phyloP scores from a whole-genome alignment of 2,329 filamentous ascomycete species.

The Hymenoscyphus fructigenus region DNA sequence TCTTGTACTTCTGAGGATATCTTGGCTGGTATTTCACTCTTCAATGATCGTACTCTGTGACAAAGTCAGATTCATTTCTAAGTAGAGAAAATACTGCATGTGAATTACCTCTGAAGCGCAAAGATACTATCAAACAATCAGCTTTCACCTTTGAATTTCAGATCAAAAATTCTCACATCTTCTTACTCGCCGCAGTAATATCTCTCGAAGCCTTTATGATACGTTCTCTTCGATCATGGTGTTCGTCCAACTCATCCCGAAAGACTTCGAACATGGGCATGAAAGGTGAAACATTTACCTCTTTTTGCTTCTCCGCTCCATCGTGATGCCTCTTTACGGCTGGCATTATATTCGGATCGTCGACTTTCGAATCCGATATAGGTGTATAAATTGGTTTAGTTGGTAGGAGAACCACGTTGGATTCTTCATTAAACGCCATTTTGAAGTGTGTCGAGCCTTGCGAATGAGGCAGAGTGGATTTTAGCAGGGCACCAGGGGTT shows the following conservation, averaged over 20 bases:
- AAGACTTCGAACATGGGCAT: conserved; percentile 82
- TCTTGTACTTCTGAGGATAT: conserved; percentile 69
- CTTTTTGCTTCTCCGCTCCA: conserved; percentile 43
- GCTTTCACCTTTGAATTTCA: conserved; percentile 13
- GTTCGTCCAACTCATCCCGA: conserved; percentile 84
- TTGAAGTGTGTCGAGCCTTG: neutral
- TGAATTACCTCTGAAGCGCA: conserved; percentile 69
- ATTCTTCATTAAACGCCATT: neutral
- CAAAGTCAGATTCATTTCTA: conserved; percentile 10
- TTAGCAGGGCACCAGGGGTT: neutral
- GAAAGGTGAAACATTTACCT: conserved; percentile 43
- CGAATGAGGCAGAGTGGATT: neutral
- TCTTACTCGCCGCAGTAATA: conserved; percentile 92
- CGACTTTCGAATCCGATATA: neutral
- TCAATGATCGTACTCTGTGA: conserved; percentile 61
- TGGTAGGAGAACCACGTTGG: neutral
- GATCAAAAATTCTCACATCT: conserved; percentile 66
- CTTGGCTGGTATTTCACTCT: conserved; percentile 61
- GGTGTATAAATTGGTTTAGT: neutral
- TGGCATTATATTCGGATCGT: conserved; percentile 20
- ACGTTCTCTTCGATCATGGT: conserved; percentile 87
- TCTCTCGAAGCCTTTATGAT: conserved; percentile 90
- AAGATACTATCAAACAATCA: conserved; percentile 63
- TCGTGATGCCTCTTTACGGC: conserved; percentile 55
- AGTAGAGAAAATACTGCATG: conserved; percentile 4